These are phyloP conservation scores for Pichia kudriavzevii DNA, from an alignment of 1,139 yeast species.

Conservation along the genomic window DNA sequence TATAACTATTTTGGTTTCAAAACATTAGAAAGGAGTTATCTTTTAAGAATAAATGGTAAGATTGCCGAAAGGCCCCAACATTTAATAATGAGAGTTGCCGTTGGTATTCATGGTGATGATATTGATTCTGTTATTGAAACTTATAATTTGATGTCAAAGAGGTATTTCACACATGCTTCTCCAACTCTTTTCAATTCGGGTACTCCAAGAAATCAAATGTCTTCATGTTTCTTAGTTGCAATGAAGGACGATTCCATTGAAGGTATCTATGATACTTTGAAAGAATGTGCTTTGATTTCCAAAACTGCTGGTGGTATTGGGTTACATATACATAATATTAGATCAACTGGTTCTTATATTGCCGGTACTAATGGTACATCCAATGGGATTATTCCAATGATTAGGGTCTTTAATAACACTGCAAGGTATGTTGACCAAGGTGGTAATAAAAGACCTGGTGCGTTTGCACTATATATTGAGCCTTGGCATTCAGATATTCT, in stretches of 20 bases:
- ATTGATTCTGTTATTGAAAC: constrained; percentile 45
- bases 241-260: constrained; percentile 57
- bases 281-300: constrained; percentile 50
- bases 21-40: constrained; percentile 50
- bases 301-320: constrained; percentile 60
- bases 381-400: constrained; percentile 54
- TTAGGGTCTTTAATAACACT: constrained; percentile 53
- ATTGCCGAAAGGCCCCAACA: constrained; percentile 58
- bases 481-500: constrained; percentile 59
- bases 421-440: constrained; percentile 62
- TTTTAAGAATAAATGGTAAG: constrained; percentile 43
- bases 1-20: constrained; percentile 53
- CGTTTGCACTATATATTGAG: constrained; percentile 51
- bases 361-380: constrained; percentile 55
- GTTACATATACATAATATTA: constrained; percentile 49
- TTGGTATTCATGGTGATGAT: constrained; percentile 51
- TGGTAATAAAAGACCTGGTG: constrained; percentile 60
- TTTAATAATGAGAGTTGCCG: constrained; percentile 51
- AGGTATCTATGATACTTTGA: constrained; percentile 52
- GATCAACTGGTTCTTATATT: constrained; percentile 49
- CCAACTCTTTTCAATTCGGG: constrained; percentile 58
- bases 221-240: constrained; percentile 54
- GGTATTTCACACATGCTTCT: constrained; percentile 51
- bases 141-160: constrained; percentile 50
- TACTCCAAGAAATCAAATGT: constrained; percentile 48